Evolutionary conservation across 2,329 filamentous ascomycete genomes (phyloP), one percentile per base, ranked within the genome.

Genomic region (Paecilomyces variotii): DNA sequence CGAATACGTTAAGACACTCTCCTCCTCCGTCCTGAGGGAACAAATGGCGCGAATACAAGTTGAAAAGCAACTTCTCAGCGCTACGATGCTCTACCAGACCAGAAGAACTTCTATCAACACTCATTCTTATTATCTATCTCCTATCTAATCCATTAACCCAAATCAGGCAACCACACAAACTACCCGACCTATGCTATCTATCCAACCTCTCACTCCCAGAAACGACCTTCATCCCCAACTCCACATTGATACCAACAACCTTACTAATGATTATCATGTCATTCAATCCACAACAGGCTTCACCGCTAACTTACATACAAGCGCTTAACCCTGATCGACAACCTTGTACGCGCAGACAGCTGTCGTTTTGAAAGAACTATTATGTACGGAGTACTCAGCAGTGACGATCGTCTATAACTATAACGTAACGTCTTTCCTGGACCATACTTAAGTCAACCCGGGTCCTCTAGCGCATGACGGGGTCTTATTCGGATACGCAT

Each of bases 201-300:
- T 19, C 19, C 19, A 19, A 19, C 19, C 19, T 19, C n/a, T 19
- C 19, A 60, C 28, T 64, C 62, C 4, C 73, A 65, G 49, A 76
- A 76, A 0, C 72, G 67, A 25, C 75, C 74, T 57, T 77, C 74
- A 34, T 76, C 76, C 0, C 74, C 74, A 0, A 76, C 74, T 0
- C 74, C 74, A 58, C 76, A 76, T 55, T 76, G 74, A 76, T 73
- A 28, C 76, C 65, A 11, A 75, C 74, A 19, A 76, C 69, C 0
- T 19, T 1, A 1, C 19, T 19, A 19, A 19, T 19, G 19, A 72
- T 73, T 2, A 72, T 75, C 6, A 63, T 2, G 72, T 75, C 6
- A 63, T 64, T 3, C 59, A 61, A 5, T 76, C 73, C 1, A 82
- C 68, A 0, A 65, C 72, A 0, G 73, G 71, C 14, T 65, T 64